These are phyloP conservation scores for Taiozyma sp. DNA, from an alignment of 1,139 yeast species.

Conservation along the genomic window DNA sequence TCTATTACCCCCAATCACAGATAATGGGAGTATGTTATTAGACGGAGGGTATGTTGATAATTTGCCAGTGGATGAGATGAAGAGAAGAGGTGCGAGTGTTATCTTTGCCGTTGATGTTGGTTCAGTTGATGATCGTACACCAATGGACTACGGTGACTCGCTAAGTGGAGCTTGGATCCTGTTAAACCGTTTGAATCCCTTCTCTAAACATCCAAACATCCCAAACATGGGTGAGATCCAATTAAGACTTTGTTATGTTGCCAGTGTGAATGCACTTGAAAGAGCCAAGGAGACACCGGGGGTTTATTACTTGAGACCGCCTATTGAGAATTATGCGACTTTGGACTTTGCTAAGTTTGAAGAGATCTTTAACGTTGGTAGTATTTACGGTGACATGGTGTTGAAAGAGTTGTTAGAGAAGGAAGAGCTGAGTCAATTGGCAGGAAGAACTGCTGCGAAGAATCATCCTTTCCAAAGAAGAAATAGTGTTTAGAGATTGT, in stretches of 20 bases:
- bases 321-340: conserved; percentile 87
- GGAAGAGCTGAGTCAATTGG: conserved; percentile 56
- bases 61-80: conserved; percentile 89
- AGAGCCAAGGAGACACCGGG: conserved; percentile 81
- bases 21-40: conserved; percentile 84
- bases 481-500: conserved; percentile 41
- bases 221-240: conserved; percentile 97
- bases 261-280: conserved; percentile 90
- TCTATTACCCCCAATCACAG: conserved; percentile 80
- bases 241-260: conserved; percentile 87
- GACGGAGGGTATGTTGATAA: conserved; percentile 98
- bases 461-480: conserved; percentile 39
- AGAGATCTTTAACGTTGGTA: conserved; percentile 80
- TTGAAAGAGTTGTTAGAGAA: conserved; percentile 48
- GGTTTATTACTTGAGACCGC: conserved; percentile 88
- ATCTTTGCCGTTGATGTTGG: conserved; percentile 98
- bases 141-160: conserved; percentile 90
- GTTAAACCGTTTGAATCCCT: conserved; percentile 85
- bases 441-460: conserved; percentile 39
- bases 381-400: conserved; percentile 59
- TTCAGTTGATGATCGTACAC: conserved; percentile 85
- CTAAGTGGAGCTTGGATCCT: conserved; percentile 90
- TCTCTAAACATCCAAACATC: conserved; percentile 78
- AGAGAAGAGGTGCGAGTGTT: conserved; percentile 76
- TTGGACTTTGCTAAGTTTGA: conserved; percentile 90